phyloP scores from a whole-genome alignment of 2,329 filamentous ascomycete genomes.

The Elsinoe batatas region DNA sequence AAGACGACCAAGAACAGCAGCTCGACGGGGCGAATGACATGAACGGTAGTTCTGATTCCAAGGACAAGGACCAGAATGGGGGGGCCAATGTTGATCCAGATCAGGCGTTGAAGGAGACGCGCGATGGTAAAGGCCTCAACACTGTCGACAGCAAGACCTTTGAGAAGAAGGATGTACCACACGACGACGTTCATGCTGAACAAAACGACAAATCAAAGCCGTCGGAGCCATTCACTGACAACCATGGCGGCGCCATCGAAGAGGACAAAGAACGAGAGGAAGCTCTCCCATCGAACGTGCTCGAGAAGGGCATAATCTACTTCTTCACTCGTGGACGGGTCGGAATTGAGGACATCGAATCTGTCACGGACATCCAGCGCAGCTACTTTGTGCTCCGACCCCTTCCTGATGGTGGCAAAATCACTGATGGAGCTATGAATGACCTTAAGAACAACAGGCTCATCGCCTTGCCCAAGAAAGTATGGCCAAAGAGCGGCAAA shows the following conservation, averaged over 20 bases:
- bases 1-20: conserved; percentile 11
- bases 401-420: conserved; percentile 56
- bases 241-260: conserved; percentile 33
- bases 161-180: conserved; percentile 8
- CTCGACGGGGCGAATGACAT: conserved; percentile 11
- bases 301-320: conserved; percentile 85
- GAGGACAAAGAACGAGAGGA: conserved; percentile 43
- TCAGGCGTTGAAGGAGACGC: conserved; percentile 18
- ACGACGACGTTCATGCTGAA: conserved; percentile 15
- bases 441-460: conserved; percentile 57
- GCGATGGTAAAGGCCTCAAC: conserved; percentile 17
- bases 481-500: conserved; percentile 55
- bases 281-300: conserved; percentile 49
- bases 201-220: neutral
- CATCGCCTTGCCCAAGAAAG: conserved; percentile 74
- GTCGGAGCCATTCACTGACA: neutral
- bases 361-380: conserved; percentile 62
- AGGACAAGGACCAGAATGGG: conserved; percentile 22
- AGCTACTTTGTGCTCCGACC: conserved; percentile 73
- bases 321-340: conserved; percentile 81
- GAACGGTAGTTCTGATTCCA: conserved; percentile 14
- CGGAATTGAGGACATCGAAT: conserved; percentile 57
- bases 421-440: conserved; percentile 48
- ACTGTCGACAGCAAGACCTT: conserved; percentile 14
- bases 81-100: conserved; percentile 21